A percentile compares a stretch with the other conserved stretches of the same genome.
Conservation (phyloP, 208 protist genomes). For the Kentomonas sorsogonicus region DNA sequence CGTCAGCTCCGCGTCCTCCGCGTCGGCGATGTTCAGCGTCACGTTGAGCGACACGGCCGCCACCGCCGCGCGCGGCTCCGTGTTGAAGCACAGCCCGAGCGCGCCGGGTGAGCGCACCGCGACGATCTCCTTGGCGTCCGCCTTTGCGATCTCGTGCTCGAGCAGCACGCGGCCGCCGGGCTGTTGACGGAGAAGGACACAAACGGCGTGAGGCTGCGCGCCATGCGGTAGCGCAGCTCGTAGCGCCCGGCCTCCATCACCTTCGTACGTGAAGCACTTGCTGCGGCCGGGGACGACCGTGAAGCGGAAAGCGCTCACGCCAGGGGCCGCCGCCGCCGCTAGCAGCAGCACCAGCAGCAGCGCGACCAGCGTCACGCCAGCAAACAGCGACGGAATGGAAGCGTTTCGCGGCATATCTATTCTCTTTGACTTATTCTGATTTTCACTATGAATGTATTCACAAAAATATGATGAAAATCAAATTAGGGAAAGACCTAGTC, state of each 20-base stretch:
- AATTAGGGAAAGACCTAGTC: not conserved
- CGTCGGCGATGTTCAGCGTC: slow-evolving; percentile 55
- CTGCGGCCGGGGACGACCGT: slow-evolving; percentile 34
- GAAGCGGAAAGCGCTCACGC: slow-evolving; percentile 77
- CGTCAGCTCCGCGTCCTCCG: slow-evolving; percentile 63
- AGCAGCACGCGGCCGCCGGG: slow-evolving; percentile 38
- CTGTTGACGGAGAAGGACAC: slow-evolving; percentile 53
- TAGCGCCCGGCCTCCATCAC: slow-evolving; percentile 46
- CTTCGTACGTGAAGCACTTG: slow-evolving; percentile 68
- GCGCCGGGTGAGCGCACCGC: slow-evolving; percentile 21
- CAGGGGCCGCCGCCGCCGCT: not conserved
- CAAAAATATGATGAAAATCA: not conserved
- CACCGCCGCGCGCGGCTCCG: slow-evolving; percentile 23
- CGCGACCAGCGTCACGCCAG: not conserved
- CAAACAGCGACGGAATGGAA: not conserved
- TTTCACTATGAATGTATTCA: not conserved
- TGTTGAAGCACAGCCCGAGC: slow-evolving; percentile 71
- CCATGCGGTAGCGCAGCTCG: slow-evolving; percentile 70
- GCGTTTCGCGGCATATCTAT: not conserved
- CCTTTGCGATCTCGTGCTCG: slow-evolving; percentile 44
- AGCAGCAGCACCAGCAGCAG: slow-evolving; percentile 13
- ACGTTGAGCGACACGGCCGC: slow-evolving; percentile 52
- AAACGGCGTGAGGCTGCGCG: slow-evolving; percentile 50
- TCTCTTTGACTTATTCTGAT: not conserved
- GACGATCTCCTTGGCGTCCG: slow-evolving; percentile 49